Conservation (phyloP, 2,329 filamentous ascomycete genomes). For the Elsinoe arachidis region DNA sequence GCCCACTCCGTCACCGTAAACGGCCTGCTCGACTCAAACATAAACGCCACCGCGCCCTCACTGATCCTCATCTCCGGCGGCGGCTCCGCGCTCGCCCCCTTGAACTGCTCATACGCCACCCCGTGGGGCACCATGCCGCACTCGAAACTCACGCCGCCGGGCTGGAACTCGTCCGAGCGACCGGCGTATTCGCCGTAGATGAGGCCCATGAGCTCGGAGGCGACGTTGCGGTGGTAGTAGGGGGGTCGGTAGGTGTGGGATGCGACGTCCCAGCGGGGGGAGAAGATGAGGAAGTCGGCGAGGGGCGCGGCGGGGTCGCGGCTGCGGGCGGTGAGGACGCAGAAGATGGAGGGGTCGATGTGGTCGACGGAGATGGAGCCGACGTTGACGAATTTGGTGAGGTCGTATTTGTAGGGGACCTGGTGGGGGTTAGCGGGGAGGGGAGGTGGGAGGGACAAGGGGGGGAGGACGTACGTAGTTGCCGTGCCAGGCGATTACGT, state of each 20-base stretch:
- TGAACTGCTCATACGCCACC: slow-evolving; percentile 37
- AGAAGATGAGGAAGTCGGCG: slow-evolving; percentile 32
- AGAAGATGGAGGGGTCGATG: slow-evolving; percentile 32
- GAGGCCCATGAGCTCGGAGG: slow-evolving; percentile 31
- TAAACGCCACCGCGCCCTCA: slow-evolving; percentile 35
- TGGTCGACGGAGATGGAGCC: slow-evolving; percentile 33
- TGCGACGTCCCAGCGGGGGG: slow-evolving; percentile 32
- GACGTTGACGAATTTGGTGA: slow-evolving; percentile 40
- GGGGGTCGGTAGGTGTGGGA: slow-evolving; percentile 32
- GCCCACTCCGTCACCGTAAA: slow-evolving; percentile 16
- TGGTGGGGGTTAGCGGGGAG: background rate
- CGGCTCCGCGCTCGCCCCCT: slow-evolving; percentile 41
- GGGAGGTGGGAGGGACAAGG: background rate
- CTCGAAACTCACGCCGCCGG: slow-evolving; percentile 31
- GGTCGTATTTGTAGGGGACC: slow-evolving; percentile 39
- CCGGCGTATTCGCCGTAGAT: slow-evolving; percentile 30
- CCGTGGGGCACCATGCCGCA: slow-evolving; percentile 31
- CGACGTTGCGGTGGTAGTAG: slow-evolving; percentile 33
- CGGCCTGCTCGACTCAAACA: slow-evolving; percentile 29
- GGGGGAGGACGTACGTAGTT: slow-evolving; percentile 34
- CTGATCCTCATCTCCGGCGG: slow-evolving; percentile 40
- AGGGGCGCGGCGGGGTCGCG: slow-evolving; percentile 30
- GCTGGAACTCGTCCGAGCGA: slow-evolving; percentile 36
- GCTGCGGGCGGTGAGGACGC: slow-evolving; percentile 31
- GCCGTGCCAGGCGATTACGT: slow-evolving; percentile 35